These are phyloP conservation scores for Cryphonectria japonica DNA, from an alignment of 2,329 filamentous ascomycete species.

Conservation along the genomic window DNA sequence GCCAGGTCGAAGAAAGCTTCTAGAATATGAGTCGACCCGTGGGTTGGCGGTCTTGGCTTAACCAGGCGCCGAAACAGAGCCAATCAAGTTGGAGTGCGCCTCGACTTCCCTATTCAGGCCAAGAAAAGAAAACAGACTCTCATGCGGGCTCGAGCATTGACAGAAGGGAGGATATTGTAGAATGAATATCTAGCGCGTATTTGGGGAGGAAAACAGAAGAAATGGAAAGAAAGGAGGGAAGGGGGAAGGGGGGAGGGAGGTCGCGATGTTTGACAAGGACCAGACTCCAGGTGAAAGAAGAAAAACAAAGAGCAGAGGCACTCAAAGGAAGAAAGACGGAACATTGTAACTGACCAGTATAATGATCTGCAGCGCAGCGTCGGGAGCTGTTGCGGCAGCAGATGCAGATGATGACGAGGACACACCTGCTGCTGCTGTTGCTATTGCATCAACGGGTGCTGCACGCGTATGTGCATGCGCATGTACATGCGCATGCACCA, in stretches of 20 bases:
- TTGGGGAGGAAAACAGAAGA: background rate
- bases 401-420: slow-evolving; percentile 1
- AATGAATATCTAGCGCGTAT: background rate
- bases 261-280: background rate
- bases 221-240: background rate
- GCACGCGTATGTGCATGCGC: slow-evolving; percentile 13
- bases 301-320: background rate
- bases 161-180: background rate
- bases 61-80: background rate
- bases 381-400: slow-evolving; percentile 18
- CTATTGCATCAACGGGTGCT: background rate
- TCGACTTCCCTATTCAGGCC: background rate
- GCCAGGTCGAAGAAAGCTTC: slow-evolving; percentile 4
- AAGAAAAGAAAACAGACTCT: background rate
- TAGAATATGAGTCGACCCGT: background rate
- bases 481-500: slow-evolving; percentile 14
- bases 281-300: too few relatives aligned
- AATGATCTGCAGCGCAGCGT: slow-evolving; percentile 71
- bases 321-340: background rate
- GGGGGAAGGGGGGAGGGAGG: too few relatives aligned
- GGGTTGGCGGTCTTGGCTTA: background rate
- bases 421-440: background rate
- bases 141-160: background rate
- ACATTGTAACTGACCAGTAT: slow-evolving; percentile 63
- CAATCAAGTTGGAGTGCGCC: background rate